Conservation (phyloP, 2,329 filamentous ascomycete genomes). For the Aspergillus sp. region DNA sequence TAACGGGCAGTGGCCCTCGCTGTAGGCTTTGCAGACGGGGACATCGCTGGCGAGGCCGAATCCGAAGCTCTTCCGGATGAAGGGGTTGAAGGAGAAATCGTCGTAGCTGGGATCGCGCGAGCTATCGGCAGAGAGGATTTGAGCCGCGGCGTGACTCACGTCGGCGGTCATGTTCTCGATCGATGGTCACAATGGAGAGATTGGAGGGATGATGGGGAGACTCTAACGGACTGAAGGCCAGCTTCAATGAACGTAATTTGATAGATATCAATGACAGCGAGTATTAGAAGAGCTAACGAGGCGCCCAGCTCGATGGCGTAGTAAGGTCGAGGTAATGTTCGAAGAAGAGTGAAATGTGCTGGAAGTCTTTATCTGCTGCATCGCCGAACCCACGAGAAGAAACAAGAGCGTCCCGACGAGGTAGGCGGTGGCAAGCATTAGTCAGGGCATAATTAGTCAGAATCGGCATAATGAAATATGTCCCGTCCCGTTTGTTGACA, state of each 20-base stretch:
- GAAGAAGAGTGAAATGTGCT: too few relatives aligned
- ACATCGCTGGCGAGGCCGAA: conserved; percentile 77
- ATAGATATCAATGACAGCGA: not conserved
- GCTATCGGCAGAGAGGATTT: conserved; percentile 34
- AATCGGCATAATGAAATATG: too few relatives aligned
- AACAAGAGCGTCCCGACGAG: not conserved
- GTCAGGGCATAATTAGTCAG: not conserved
- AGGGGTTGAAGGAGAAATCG: conserved; percentile 80
- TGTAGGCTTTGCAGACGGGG: conserved; percentile 81
- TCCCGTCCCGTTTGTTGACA: not conserved
- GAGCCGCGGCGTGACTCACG: conserved; percentile 29
- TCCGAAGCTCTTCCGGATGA: conserved; percentile 77
- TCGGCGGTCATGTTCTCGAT: conserved; percentile 31
- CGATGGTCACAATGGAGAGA: too few relatives aligned
- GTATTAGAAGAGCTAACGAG: too few relatives aligned
- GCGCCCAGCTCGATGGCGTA: not conserved
- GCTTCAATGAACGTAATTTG: not conserved
- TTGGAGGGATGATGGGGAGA: not conserved
- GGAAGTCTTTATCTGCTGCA: too few relatives aligned
- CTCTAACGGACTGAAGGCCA: not conserved
- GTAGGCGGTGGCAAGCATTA: conserved; percentile 5
- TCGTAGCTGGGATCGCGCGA: conserved; percentile 48
- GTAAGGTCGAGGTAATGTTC: not conserved
- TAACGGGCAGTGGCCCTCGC: conserved; percentile 80
- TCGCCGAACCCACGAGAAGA: not conserved